Evolutionary conservation across 1,139 yeast genomes (phyloP).

Genomic region (Candida frijolesensis): DNA sequence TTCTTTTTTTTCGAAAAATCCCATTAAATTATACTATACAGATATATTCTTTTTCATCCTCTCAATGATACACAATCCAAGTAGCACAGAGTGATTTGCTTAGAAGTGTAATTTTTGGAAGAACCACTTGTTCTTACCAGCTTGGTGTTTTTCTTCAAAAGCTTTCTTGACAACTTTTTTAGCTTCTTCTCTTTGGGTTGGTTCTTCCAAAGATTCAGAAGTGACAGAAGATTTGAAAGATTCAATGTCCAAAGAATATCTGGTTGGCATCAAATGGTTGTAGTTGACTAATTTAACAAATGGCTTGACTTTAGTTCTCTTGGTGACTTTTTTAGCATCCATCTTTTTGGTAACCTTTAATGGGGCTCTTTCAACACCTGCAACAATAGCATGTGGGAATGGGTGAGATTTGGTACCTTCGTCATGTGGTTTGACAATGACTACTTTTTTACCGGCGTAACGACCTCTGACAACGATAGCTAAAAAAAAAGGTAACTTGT

Average conservation of each 20-base stretch:
- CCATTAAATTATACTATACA: conserved; percentile 11
- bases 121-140: conserved; percentile 99
- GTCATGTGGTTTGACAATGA: conserved; percentile 97
- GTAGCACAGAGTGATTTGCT: conserved; percentile 22
- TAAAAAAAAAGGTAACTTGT: conserved; percentile 34
- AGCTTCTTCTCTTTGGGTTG: conserved; percentile 98
- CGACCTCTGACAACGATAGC: conserved; percentile 99
- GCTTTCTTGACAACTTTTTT: conserved; percentile 99
- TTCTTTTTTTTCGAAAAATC: conserved; percentile 4
- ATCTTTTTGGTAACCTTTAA: conserved; percentile 93
- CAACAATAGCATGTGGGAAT: conserved; percentile 99
- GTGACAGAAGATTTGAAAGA: conserved; percentile 90
- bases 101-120: conserved; percentile 98
- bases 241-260: conserved; percentile 98
- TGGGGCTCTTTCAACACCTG: conserved; percentile 99
- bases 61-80: background rate
- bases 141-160: conserved; percentile 99
- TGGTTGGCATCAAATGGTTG: conserved; percentile 99
- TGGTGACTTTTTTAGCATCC: conserved; percentile 95
- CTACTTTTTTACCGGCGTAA: conserved; percentile 99
- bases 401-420: conserved; percentile 99
- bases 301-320: conserved; percentile 99
- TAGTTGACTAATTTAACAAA: conserved; percentile 99
- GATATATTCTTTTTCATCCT: conserved; percentile 7
- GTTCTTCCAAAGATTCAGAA: conserved; percentile 94